phyloP scores from a whole-genome alignment of 2,329 filamentous ascomycete genomes.

The Nakataea oryzae region DNA sequence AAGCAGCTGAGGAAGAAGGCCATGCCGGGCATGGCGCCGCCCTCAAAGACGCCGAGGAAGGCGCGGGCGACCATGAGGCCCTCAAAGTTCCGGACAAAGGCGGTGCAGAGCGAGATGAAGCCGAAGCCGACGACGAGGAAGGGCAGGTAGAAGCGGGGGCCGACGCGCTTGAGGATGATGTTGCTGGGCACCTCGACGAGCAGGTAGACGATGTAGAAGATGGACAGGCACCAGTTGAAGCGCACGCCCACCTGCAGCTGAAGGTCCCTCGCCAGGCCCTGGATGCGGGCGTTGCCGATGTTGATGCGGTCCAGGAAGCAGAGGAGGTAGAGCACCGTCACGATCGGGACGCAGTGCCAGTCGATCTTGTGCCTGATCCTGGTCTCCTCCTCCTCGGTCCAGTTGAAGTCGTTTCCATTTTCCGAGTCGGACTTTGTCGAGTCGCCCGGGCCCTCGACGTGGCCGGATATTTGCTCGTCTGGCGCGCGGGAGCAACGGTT shows the following conservation, averaged over 20 bases:
- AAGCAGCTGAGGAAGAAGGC: conserved; percentile 46
- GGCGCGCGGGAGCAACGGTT: background rate
- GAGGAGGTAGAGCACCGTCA: conserved; percentile 41
- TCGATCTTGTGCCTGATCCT: conserved; percentile 40
- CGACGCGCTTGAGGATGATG: conserved; percentile 41
- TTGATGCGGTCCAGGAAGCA: conserved; percentile 28
- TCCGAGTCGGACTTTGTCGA: conserved; percentile 7
- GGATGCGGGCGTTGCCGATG: conserved; percentile 45
- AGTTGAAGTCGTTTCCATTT: conserved; percentile 21
- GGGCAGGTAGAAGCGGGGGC: conserved; percentile 41
- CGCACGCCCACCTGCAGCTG: conserved; percentile 31
- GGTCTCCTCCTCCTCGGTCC: conserved; percentile 40
- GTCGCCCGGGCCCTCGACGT: background rate
- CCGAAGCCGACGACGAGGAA: conserved; percentile 45
- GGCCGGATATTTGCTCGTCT: background rate
- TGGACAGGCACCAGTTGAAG: conserved; percentile 47
- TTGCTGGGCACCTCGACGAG: conserved; percentile 45
- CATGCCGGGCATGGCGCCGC: conserved; percentile 46
- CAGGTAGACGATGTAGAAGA: conserved; percentile 48
- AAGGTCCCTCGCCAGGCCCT: conserved; percentile 39
- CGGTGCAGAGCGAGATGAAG: conserved; percentile 40
- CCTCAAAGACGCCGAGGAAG: conserved; percentile 43
- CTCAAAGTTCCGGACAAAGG: conserved; percentile 37
- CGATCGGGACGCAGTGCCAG: conserved; percentile 37
- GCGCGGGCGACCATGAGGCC: conserved; percentile 35